Conservation (phyloP, 163 green algal genomes). For the Chloromonas sp. region DNA sequence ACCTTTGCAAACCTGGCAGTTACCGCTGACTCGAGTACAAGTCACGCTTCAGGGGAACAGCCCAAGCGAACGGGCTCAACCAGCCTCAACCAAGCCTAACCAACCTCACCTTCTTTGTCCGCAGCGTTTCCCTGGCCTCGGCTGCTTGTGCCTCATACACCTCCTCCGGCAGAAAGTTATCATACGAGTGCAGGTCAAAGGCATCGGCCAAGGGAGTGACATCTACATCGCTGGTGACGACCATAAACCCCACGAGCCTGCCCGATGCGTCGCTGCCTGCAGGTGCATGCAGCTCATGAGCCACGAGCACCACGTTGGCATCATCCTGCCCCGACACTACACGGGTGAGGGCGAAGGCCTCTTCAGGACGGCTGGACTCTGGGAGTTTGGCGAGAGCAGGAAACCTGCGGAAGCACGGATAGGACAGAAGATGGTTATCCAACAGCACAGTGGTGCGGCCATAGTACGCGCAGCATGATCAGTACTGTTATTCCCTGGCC, state of each 20-base stretch:
- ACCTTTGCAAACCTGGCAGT: too few relatives aligned
- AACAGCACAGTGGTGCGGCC: too few relatives aligned
- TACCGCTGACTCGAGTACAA: too few relatives aligned
- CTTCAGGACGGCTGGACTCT: conserved; percentile 27
- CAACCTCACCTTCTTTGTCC: conserved; percentile 18
- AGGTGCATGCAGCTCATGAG: neutral
- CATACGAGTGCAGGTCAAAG: conserved; percentile 57
- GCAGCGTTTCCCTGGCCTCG: conserved; percentile 18
- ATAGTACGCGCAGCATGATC: neutral
- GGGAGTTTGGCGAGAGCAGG: conserved; percentile 46
- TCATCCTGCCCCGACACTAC: conserved; percentile 50
- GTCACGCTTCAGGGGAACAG: too few relatives aligned
- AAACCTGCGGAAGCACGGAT: conserved; percentile 7
- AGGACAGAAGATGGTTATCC: neutral
- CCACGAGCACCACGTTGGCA: conserved; percentile 30
- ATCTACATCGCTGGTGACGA: conserved; percentile 41
- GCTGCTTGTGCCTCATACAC: conserved; percentile 31
- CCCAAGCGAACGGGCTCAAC: too few relatives aligned
- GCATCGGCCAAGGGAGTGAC: conserved; percentile 34
- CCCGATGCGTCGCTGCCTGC: neutral
- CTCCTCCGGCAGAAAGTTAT: conserved; percentile 52
- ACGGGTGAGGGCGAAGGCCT: conserved; percentile 59
- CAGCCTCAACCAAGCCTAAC: too few relatives aligned
- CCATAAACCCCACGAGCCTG: conserved; percentile 45
- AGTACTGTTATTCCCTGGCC: neutral